Evolutionary conservation across 306 rosid genomes (phyloP), one percentile per base, ranked within the genome.

Genomic region (Parietaria judaica): DNA sequence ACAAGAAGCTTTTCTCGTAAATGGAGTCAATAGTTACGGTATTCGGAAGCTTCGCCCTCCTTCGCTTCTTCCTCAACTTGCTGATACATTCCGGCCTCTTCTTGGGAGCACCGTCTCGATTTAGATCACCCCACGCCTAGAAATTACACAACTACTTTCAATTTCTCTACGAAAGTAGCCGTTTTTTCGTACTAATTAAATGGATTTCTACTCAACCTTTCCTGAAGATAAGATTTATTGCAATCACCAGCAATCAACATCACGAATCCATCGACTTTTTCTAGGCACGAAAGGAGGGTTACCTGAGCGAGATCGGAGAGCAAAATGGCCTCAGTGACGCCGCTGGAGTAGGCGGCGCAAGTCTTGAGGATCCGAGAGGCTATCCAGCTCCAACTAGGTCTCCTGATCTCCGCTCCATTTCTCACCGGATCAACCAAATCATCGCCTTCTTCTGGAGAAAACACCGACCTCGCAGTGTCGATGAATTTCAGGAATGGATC

Each of bases 231-330:
- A 41, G 45, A 41, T 5, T 23, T 23, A 23, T 23, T 23, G 9
- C 45, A 41, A 8, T 41, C 45, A 39, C 44, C 44, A 11, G 13
- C 47, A 5, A 34, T 35, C n/a, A 23, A 23, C 2, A 23, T 23
- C 31, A 23, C 2, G 31, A 23, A 23, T 23, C 31, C 31, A 23
- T 23, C 31, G 31, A 23, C 1, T 58, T 58, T 58, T 55, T 55
- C 58, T 55, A 6, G 8, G 41, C 36, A 55, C 17, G 14, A 56
- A 36, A 38, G 7, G 15, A 8, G 7, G 11, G 6, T 49, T 60
- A 87, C 95, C 95, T 80, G 88, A 71, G 80, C 73, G 75, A 91
- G 82, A 60, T 86, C 96, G 45, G 96, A 83, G 71, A 91, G 98
- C 55, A 91, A 63, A 66, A 88, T 88, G 1, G 96, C 96, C 1